A percentile compares a stretch with the other conserved stretches of the same genome.
These are phyloP conservation scores for Amanita subjunquillea DNA, from an alignment of 768 basidiomycete genomes.

Conservation along the genomic window DNA sequence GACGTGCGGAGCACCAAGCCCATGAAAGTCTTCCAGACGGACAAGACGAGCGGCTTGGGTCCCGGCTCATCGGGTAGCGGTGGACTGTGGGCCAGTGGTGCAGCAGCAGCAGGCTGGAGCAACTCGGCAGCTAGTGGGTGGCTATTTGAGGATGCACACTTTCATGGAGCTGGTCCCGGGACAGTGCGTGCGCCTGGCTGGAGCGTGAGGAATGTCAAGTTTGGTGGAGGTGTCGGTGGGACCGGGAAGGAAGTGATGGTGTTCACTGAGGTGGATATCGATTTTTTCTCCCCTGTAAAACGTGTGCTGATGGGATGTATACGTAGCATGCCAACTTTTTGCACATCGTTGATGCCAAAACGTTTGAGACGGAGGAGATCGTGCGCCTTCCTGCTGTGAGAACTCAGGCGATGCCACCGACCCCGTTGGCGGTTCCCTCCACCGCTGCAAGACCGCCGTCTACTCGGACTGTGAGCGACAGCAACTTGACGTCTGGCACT, in stretches of 20 bases:
- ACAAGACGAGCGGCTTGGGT: constrained; percentile 20
- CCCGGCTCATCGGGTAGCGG: constrained; percentile 3
- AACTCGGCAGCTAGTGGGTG: constrained; percentile 4
- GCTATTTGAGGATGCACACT: constrained; percentile 45
- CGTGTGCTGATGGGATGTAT: not conserved
- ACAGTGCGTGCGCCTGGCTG: constrained; percentile 60
- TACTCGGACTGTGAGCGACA: constrained; percentile 2
- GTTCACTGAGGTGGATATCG: constrained; percentile 70
- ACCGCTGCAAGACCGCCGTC: not conserved
- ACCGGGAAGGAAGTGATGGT: constrained; percentile 68
- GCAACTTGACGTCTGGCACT: constrained; percentile 5
- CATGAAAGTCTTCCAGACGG: constrained; percentile 57
- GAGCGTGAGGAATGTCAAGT: constrained; percentile 83
- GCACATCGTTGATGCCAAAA: constrained; percentile 80
- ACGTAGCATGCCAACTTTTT: constrained; percentile 68
- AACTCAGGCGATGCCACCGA: constrained; percentile 5
- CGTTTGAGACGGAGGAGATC: constrained; percentile 71
- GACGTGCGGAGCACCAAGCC: constrained; percentile 70
- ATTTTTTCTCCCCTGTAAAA: not conserved
- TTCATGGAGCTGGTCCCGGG: constrained; percentile 54
- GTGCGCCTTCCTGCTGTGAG: constrained; percentile 42
- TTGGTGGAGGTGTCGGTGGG: constrained; percentile 46
- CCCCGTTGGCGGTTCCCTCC: constrained; percentile 4
- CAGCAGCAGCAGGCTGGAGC: constrained; percentile 32
- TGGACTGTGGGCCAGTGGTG: constrained; percentile 14